phyloP scores from a whole-genome alignment of 73 alveolate species.

The Symbiodinium pilosum region DNA sequence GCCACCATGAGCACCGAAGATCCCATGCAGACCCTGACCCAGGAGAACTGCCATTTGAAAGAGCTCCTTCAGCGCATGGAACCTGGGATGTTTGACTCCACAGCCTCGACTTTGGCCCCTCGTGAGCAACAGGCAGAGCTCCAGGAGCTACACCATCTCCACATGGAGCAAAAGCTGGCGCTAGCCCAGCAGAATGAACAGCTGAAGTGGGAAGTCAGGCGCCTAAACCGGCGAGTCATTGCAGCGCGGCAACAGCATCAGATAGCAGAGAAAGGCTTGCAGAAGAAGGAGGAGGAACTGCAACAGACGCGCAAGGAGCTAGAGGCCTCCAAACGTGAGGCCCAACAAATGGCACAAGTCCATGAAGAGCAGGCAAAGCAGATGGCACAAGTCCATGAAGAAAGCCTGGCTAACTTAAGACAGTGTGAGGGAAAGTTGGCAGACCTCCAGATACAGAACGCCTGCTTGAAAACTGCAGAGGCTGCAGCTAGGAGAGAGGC shows the following conservation, averaged over 20 bases:
- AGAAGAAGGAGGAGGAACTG: constrained; percentile 42
- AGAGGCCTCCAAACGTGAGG: constrained; percentile 42
- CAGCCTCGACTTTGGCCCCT: no score
- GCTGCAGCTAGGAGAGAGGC: constrained; percentile 24
- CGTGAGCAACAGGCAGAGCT: constrained; percentile 21
- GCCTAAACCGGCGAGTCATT: neutral
- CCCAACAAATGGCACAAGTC: constrained; percentile 33
- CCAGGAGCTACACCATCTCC: constrained; percentile 45
- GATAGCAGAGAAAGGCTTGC: neutral
- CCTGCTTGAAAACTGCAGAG: constrained; percentile 28
- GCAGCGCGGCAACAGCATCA: neutral
- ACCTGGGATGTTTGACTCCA: no score
- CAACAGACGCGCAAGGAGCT: constrained; percentile 10
- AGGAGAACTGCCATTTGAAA: no score
- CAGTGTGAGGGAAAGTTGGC: constrained; percentile 3
- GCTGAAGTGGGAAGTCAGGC: constrained; percentile 59
- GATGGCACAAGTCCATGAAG: neutral
- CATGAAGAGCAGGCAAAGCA: constrained; percentile 25
- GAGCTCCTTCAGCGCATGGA: no score
- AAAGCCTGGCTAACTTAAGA: neutral
- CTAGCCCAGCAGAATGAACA: constrained; percentile 66
- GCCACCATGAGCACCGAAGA: neutral
- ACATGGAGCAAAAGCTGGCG: constrained; percentile 74
- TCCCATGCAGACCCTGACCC: no score
- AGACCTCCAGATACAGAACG: constrained; percentile 54